These are phyloP conservation scores for grape (Vitis vinifera) DNA, from an alignment of 164 flowering plant genomes.

Conservation along the genomic window ASM3070453v1 NC_081817.1:4879501-4880000, in stretches of 20 bases:
- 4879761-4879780: constrained; percentile 70
- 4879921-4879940: background rate
- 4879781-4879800: constrained; percentile 69
- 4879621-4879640: no score
- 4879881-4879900: background rate
- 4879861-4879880: constrained; percentile 8
- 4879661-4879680: no score
- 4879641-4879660: no score
- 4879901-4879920: background rate
- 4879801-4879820: constrained; percentile 77
- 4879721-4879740: constrained; percentile 70
- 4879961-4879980: no score
- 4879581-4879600: no score
- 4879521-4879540: no score
- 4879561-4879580: no score
- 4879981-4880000: no score
- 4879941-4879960: background rate
- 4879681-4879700: background rate
- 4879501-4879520: no score
- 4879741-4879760: constrained; percentile 67
- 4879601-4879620: no score
- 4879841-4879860: constrained; percentile 72
- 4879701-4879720: background rate
- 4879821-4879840: constrained; percentile 68
- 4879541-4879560: no score